Evolutionary conservation across 208 protist species (phyloP), one percentile per base, ranked within the genome.

Genomic region (Crithidia expoeki): DNA sequence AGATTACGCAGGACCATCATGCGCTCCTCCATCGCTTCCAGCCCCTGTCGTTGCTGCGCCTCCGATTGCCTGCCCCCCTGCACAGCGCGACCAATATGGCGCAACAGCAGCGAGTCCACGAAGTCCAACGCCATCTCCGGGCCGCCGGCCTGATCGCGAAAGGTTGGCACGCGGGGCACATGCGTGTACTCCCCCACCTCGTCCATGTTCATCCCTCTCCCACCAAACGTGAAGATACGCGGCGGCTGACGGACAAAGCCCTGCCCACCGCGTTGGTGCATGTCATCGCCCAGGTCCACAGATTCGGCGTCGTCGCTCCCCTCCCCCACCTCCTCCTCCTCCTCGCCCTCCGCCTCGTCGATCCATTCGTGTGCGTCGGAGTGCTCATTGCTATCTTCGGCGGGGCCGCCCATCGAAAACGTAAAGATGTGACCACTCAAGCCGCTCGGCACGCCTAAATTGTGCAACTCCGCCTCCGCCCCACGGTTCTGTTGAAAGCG

Each of bases 401-500:
- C n/a, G n/a, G n/a, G 52, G 9, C 17, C 46, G 17, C 33, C 49
- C 12, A 47, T 52, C 10, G 47, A n/a, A 44, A 64, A 64, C 34
- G 52, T 23, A 2, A 47, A 42, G 23, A 38, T 4, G 0, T 30
- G 17, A 11, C 17, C 27, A 34, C 46, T 36, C 33, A 62, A 12
- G 49, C 7, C 42, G 23, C 42, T 44, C 23, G 9, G 47, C 34
- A 34, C 23, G 34, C 44, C 23, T 19, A 71, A 60, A 19, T 16
- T 21, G 14, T 59, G 65, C 49, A 76, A 4, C 12, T 23, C 38
- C 52, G 69, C 55, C 40, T 67, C 42, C 9, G 58, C 49, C 46
- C 51, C 38, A 4, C 12, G 49, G 52, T 75, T 34, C 46, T 82
- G 71, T 47, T 82, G 74, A 46, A 62, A 74, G 9, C 86, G 84